Base-by-base conservation (phyloP, 2,329 filamentous ascomycete species). In the Colletotrichum ledebouriae region DNA sequence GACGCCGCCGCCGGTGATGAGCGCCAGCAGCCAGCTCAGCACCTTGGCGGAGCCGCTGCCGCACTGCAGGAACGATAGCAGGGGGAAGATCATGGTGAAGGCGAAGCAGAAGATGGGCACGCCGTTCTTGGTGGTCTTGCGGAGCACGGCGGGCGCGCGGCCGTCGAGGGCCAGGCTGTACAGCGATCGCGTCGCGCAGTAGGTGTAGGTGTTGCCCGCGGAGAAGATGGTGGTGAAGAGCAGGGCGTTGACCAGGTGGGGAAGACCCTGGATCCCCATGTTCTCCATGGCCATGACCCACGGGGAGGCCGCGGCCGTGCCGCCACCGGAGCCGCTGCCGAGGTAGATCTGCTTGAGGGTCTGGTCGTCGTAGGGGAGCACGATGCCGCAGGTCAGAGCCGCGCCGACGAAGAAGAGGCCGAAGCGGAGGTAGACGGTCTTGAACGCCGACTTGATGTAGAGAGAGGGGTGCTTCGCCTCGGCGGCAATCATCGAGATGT, bases 371-470 rank as follows among this genome's bases (percentile, higher is more conserved):
- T 89, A 89, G 6, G 90, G 84, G 57, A 93, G 84, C 55, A 92
- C 78, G 62, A 92, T 90, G 34, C 90, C 90, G 34, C 92, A 86
- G 33, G 84, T 85, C 2, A 94, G 81, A 3, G 89, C 88, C 9
- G 90, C 90, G 6, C 91, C 84, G n/a, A 80, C 68, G 2, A 79
- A 80, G 34, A 80, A 75, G 73, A 80, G 72, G 50, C 78, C 79
- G 37, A 94, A 85, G 55, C 92, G 89, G 75, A 89, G 91, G 79
- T 93, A 93, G 13, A 93, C 90, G 1, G 89, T 69, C 61, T 69
- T 69, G 56, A 69, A 69, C 41, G 90, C 89, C 3, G 84, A 83
- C 1, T 89, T 89, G 39, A 91, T 78, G 63, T 84, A 90, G 70
- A 83, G 84, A 17, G 86, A 82, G 0, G 89, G 89, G 71, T 90